Evolutionary conservation across 345 rosid species (phyloP), one percentile per base, ranked within the genome.

Genomic region (Lepidium sativum): DNA sequence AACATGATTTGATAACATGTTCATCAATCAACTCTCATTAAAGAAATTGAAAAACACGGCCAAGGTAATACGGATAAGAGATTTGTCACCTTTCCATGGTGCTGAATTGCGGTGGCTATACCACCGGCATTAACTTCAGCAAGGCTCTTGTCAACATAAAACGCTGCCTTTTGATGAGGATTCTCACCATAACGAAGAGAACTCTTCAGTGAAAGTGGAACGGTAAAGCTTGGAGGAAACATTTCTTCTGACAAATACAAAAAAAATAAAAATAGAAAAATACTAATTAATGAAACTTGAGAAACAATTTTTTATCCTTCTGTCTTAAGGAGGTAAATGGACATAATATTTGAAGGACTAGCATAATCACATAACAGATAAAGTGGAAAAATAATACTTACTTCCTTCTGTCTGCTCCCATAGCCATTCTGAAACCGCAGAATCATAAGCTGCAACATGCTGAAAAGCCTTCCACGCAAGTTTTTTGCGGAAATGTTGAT

Each of bases 391-490:
- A 0, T 35, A 20, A 2, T 10, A 70, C 75, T 14, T 79, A 94
- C 97, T 86, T 79, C 78, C 87, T 7, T 33, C 80, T 21, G 91
- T 80, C 65, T 86, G 96, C 67, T 80, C 85, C 96, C 95, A 91
- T 2, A 94, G 82, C 97, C 99, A 88, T 78, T 94, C 96, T 71
- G 84, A 94, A 75, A 91, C 88, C 27, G 92, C 91, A 5, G 96
- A 85, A 80, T 90, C 99, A 78, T 88, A 91, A 11, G 95, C 83
- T 71, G 92, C 97, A 76, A 75, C 82, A 69, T 80, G 86, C 58
- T 86, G 85, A 75, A 90, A 88, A 12, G 95, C 97, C 74, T 94
- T 88, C 91, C 96, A 86, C 6, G 92, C 88, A 83, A 90, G 99
- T 73, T 79, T 88, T 75, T 81, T 86, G 9, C 85, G 89, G 69